phyloP scores from a whole-genome alignment of 2,329 filamentous ascomycete genomes.

The Fusarium hainanense region DNA sequence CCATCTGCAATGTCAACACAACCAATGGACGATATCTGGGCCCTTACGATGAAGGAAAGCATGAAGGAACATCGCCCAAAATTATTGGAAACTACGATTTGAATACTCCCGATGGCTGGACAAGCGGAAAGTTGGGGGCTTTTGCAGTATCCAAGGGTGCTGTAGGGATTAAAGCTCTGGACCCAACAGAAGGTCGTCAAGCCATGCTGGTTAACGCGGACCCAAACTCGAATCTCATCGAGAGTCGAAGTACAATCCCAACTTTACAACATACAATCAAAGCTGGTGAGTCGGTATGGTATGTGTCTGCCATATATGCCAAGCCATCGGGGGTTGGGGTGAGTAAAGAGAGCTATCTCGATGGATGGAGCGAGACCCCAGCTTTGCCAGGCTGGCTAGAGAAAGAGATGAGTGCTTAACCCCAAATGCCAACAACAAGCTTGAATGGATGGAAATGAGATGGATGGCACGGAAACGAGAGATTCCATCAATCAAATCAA shows the following conservation, averaged over 20 bases:
- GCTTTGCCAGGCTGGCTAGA: slow-evolving; percentile 69
- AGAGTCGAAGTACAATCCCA: slow-evolving; percentile 77
- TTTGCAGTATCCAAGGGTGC: slow-evolving; percentile 68
- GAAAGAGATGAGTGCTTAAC: slow-evolving; percentile 57
- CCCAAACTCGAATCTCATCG: slow-evolving; percentile 81
- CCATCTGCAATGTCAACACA: slow-evolving; percentile 68
- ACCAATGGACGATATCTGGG: slow-evolving; percentile 62
- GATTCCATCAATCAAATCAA: slow-evolving; percentile 44
- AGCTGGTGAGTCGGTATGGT: slow-evolving; percentile 70
- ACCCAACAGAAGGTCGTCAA: slow-evolving; percentile 58
- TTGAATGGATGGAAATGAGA: slow-evolving; percentile 29
- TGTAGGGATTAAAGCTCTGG: slow-evolving; percentile 68
- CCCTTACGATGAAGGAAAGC: slow-evolving; percentile 56
- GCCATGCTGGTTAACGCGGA: slow-evolving; percentile 80
- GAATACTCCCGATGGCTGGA: slow-evolving; percentile 64
- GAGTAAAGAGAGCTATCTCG: slow-evolving; percentile 63
- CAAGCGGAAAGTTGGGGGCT: slow-evolving; percentile 61
- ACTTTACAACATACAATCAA: slow-evolving; percentile 72
- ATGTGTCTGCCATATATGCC: slow-evolving; percentile 77
- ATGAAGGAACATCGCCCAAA: slow-evolving; percentile 64
- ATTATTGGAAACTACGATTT: slow-evolving; percentile 72
- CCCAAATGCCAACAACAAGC: slow-evolving; percentile 21
- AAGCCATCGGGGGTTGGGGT: slow-evolving; percentile 68
- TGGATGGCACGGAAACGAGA: slow-evolving; percentile 21
- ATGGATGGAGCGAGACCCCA: slow-evolving; percentile 70